Conservation (phyloP, 352 stramenopile genomes). For the Halophytophthora polymorphica region DNA sequence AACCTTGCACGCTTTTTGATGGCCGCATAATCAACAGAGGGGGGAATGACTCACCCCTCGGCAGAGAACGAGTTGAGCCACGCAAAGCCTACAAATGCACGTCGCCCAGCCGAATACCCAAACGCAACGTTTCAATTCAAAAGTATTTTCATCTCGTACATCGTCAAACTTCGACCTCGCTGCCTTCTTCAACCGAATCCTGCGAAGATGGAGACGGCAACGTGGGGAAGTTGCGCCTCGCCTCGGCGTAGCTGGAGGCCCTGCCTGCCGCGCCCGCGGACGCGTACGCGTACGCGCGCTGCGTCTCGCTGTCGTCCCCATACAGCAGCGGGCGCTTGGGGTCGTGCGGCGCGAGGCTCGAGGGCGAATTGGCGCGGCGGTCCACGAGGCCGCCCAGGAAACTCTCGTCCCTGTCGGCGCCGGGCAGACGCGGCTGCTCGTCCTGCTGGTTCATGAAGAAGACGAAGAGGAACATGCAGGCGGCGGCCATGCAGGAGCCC, state of each 20-base stretch:
- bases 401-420: constrained; percentile 14
- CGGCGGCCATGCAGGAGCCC: constrained; percentile 66
- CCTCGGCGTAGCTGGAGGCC: constrained; percentile 57
- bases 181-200: constrained; percentile 18
- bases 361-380: constrained; percentile 12
- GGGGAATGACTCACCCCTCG: no score
- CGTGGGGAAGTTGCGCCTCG: constrained; percentile 40
- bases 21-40: no score
- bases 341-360: constrained; percentile 34
- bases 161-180: constrained; percentile 24
- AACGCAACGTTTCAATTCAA: no score
- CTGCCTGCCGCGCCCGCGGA: constrained; percentile 20
- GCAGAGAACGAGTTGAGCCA: no score
- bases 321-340: constrained; percentile 65
- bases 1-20: no score
- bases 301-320: constrained; percentile 26
- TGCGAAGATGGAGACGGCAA: constrained; percentile 35
- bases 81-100: no score
- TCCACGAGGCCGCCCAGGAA: constrained; percentile 32
- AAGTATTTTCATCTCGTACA: no score
- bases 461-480: constrained; percentile 77
- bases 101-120: no score
- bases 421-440: constrained; percentile 30
- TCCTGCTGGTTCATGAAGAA: constrained; percentile 82
- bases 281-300: constrained; percentile 14